Conservation (phyloP, 257 asterid genomes). For the Solanum ahanhuiri region DNA sequence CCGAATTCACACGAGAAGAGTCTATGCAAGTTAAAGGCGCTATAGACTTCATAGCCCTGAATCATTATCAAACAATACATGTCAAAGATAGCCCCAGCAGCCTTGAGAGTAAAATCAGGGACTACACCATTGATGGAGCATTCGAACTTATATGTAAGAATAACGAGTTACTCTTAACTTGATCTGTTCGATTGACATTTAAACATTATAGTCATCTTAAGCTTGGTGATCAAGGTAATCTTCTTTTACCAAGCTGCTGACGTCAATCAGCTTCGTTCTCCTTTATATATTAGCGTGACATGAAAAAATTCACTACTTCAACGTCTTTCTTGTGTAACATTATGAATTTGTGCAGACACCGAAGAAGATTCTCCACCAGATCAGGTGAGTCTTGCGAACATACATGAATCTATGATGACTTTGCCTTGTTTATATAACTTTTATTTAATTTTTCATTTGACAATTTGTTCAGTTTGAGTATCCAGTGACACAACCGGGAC, state of each 20-base stretch:
- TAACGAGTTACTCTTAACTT: neutral
- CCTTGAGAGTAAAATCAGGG: constrained; percentile 8
- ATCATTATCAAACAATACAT: constrained; percentile 21
- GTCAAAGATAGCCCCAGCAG: constrained; percentile 21
- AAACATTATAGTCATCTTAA: neutral
- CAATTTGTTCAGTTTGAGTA: constrained; percentile 8
- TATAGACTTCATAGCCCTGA: constrained; percentile 45
- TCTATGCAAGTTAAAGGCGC: constrained; percentile 44
- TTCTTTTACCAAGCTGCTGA: neutral
- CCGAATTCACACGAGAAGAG: constrained; percentile 31
- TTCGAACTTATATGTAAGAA: neutral
- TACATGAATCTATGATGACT: neutral
- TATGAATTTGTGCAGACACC: neutral
- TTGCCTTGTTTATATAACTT: neutral
- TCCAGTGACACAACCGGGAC: neutral
- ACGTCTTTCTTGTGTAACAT: neutral
- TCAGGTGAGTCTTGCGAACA: neutral
- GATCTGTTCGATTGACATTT: neutral
- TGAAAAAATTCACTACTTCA: neutral
- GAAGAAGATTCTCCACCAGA: neutral
- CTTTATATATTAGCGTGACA: neutral
- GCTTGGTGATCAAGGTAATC: neutral
- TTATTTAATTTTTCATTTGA: constrained; percentile 22
- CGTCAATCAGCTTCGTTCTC: neutral
- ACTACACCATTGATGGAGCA: constrained; percentile 15